Conservation (phyloP, 495 filamentous ascomycete genomes). For the Daldinia caldariorum region DNA sequence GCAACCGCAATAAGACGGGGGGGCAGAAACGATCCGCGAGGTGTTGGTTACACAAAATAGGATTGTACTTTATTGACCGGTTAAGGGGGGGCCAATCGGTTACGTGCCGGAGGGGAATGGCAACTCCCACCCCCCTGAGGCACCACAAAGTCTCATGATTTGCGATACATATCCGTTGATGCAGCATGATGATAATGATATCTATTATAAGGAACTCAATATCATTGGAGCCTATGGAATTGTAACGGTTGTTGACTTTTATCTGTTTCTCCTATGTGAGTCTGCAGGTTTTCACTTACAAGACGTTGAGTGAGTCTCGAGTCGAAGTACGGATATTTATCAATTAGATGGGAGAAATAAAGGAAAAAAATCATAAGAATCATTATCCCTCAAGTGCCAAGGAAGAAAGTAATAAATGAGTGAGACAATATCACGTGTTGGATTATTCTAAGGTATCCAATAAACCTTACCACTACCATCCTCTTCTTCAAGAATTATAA, state of each 20-base stretch:
- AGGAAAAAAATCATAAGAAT: conserved; percentile 6
- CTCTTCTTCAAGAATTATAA: conserved; percentile 15
- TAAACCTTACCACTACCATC: conserved; percentile 19
- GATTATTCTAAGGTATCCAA: conserved; percentile 23
- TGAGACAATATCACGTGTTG: conserved; percentile 39
- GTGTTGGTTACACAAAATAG: conserved; percentile 8
- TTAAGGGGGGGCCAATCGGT: conserved; percentile 1
- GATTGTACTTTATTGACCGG: conserved; percentile 9
- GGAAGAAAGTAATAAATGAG: conserved; percentile 23
- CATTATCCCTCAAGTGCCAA: conserved; percentile 2
- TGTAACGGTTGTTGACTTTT: not conserved
- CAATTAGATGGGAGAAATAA: conserved; percentile 6
- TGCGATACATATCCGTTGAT: conserved; percentile 10
- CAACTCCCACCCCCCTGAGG: not conserved
- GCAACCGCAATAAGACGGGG: not conserved
- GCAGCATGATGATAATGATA: conserved; percentile 9
- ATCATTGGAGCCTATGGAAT: not conserved
- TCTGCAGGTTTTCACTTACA: not conserved
- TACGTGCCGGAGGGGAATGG: not conserved
- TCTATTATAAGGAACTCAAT: not conserved
- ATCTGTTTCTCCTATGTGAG: not conserved
- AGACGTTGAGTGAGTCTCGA: not conserved
- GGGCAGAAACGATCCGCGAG: conserved; percentile 1
- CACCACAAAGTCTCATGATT: conserved; percentile 15
- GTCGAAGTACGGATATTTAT: not conserved